Conservation (phyloP, 169 alveolate genomes). For the Plasmodium inui region DNA sequence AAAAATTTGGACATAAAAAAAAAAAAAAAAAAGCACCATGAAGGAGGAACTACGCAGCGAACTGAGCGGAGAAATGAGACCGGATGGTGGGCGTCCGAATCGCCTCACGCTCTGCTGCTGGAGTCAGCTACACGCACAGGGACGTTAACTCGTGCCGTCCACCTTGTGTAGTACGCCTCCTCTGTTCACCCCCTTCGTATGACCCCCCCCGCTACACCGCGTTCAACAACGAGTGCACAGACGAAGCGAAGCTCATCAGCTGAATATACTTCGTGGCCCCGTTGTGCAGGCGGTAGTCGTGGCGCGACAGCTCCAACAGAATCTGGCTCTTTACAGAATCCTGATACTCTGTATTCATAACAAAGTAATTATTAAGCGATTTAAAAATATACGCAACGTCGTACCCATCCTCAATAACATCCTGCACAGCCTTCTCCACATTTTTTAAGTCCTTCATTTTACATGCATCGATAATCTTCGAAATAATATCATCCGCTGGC, state of each 20-base stretch:
- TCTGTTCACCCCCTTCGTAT: background rate
- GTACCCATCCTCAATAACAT: conserved; percentile 64
- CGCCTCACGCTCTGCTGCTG: background rate
- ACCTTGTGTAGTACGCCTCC: background rate
- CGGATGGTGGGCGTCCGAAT: background rate
- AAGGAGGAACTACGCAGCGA: background rate
- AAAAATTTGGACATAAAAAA: conserved; percentile 1
- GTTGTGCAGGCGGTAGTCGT: conserved; percentile 56
- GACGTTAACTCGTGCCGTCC: background rate
- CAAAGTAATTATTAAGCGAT: conserved; percentile 48
- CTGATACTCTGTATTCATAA: conserved; percentile 31
- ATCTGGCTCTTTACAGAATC: conserved; percentile 56
- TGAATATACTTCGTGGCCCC: conserved; percentile 66
- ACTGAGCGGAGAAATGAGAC: background rate
- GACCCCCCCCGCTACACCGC: background rate
- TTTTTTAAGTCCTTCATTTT: conserved; percentile 52
- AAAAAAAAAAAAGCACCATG: background rate
- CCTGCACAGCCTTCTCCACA: conserved; percentile 69
- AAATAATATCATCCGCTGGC: conserved; percentile 72
- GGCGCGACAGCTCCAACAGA: conserved; percentile 46
- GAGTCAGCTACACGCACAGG: background rate
- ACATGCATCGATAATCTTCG: conserved; percentile 75
- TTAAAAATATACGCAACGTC: conserved; percentile 74
- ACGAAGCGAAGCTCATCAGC: conserved; percentile 54
- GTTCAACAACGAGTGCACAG: conserved; percentile 49